These are phyloP conservation scores for Hygrophila difformis DNA, from an alignment of 257 asterid species.

Conservation along the genomic window DNA sequence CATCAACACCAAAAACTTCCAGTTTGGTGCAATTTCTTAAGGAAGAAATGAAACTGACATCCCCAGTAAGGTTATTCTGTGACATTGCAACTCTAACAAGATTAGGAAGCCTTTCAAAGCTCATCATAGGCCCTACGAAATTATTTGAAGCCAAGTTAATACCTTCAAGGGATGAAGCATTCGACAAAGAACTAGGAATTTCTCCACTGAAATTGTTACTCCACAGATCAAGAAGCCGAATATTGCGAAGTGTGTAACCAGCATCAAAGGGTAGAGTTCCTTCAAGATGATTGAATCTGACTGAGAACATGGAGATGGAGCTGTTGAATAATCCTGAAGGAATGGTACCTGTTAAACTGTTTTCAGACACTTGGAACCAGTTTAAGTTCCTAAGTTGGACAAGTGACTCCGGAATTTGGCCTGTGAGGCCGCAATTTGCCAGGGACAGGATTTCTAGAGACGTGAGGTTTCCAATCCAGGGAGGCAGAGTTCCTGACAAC, in stretches of 20 bases:
- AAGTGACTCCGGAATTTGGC: constrained; percentile 24
- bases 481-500: constrained; percentile 25
- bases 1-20: constrained; percentile 8
- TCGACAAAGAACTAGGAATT: constrained; percentile 21
- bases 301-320: neutral
- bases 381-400: constrained; percentile 16
- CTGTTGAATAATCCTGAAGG: constrained; percentile 23
- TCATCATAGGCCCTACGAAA: constrained; percentile 21
- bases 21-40: constrained; percentile 26
- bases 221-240: constrained; percentile 13
- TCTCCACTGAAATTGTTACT: constrained; percentile 18
- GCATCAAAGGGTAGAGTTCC: constrained; percentile 21
- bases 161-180: constrained; percentile 18
- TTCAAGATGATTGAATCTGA: constrained; percentile 11
- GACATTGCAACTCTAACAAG: constrained; percentile 12
- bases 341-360: constrained; percentile 19
- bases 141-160: constrained; percentile 12
- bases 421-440: constrained; percentile 16
- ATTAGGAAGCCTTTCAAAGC: constrained; percentile 13
- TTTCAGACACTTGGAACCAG: constrained; percentile 13
- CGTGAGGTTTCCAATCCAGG: constrained; percentile 25
- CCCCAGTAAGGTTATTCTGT: constrained; percentile 11
- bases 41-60: constrained; percentile 23
- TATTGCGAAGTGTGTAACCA: neutral
- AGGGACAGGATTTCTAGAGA: constrained; percentile 2